Evolutionary conservation across 495 filamentous ascomycete genomes (phyloP), one percentile per base, ranked within the genome.

Genomic region (Chaetomium tenue): DNA sequence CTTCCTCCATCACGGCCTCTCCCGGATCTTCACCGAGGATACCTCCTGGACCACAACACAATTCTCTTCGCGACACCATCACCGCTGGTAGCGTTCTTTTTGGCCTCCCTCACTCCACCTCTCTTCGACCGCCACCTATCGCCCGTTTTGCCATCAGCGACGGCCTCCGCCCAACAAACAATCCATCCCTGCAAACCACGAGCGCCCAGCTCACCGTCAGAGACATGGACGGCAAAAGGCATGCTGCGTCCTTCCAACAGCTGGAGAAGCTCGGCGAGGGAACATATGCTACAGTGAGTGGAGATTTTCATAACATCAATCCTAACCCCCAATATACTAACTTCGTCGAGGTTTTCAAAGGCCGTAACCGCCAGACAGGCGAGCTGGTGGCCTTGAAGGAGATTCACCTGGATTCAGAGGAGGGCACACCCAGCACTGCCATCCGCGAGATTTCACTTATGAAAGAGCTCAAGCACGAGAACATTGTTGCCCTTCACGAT

Each of bases 401-500:
- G 80, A 99, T 99, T 70, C 94, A 98, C 72, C 91, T 99, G 58
- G 94, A 99, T 72, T 95, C 91, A 58, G 94, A 99, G 82, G 94
- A 99, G 80, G 94, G 94, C 55, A 98, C 96, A 0, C 94, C 94
- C 0, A 93, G 89, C n/a, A 99, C 94, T 15, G 94, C 94, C 42
- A 99, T 99, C 74, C 92, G 94, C 52, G 94, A 98, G 78, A 98
- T 98, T 72, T 96, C 92, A 0, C 82, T 99, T 33, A 97, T 99
- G 90, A 99, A 99, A 78, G 94, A 99, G 77, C 85, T 98, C 71
- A 98, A 96, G 77, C 92, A 99, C 78, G 91, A 96, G 70, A 96
- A 96, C 74, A 97, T 98, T 64, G 93, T 99, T 61, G 93, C 90
- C 55, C 88, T 99, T 1, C 89, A 98, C 81, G 95, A 99, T 79